Evolutionary conservation across 2,329 filamentous ascomycete species (phyloP), one percentile per base, ranked within the genome.

Genomic region (Cladophialophora psammophila): DNA sequence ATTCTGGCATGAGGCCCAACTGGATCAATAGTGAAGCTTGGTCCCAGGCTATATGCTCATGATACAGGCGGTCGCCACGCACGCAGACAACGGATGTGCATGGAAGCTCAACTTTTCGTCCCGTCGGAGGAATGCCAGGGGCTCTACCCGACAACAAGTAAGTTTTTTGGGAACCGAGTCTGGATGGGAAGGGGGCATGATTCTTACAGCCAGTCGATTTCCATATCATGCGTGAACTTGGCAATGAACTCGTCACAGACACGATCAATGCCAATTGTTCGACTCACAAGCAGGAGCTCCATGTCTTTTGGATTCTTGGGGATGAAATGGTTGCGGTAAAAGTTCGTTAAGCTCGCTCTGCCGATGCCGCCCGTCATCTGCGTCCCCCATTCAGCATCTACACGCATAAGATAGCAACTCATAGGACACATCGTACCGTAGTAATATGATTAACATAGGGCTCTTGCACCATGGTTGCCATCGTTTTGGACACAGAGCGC

Each of bases 401-500:
- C 4, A 60, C 6, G 26, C 42, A 48, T 26, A 13, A n/a, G n/a
- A 20, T 7, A 31, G 40, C 20, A 5, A 20, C 7, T 20, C 9
- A 34, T 18, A 9, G 15, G 15, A 50, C 45, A 26, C 26, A 26
- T 60, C 57, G 10, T 73, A 88, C 83, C 0, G 90, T 92, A 0
- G 90, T 89, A 1, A 93, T 82, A 74, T 93, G 90, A 74, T 93
- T 93, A 1, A 94, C 91, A 73, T 93, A 93, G 1, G 91, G 91
- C 75, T 92, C 87, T 56, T 88, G 83, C 1, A 93, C 90, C 91
- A 94, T 93, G 0, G 91, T 93, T n/a, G 83, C 83, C 91, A 94
- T 93, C 0, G 91, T 94, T 70, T 87, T 86, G 68, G 87, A 87
- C 0, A 92, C 90, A 1, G 86, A 87, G 10, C 90, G 84, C 63